Base-by-base conservation (phyloP, 2,329 filamentous ascomycete species). In the Scedosporium minutisporum region DNA sequence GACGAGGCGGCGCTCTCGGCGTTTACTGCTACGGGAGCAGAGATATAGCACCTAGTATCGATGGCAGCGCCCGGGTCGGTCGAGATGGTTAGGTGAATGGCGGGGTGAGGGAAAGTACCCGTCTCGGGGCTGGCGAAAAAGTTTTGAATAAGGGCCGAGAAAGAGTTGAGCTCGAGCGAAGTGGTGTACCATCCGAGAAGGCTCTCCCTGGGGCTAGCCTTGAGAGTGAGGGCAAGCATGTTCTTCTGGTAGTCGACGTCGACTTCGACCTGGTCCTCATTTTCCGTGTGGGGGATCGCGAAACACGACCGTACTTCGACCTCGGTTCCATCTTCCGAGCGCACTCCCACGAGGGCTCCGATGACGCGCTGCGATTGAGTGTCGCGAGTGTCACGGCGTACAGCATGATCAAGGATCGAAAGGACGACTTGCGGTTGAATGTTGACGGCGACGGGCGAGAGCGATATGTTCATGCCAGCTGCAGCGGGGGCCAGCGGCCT, bases 201-300 rank as follows among this genome's bases (percentile, higher is more conserved):
- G 62, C 92, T 87, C 78, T 99, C 95, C 77, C 92, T 91, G 60
- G 95, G 95, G 76, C 92, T 90, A 63, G 93, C 93, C 79, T 93
- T 93, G 69, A 97, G 87, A 75, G 96, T 93, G 70, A 99, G 82
- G 64, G 90, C 89, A 64, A 97, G 87, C 95, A 99, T 99, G 77
- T 93, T 93, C 85, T 97, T 97, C 80, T 99, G 95, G 79, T 97
- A 99, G 78, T 99, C 95, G 84, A 99, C 96, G 75, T 99, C 95
- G 67, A 99, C 95, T 78, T 99, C 95, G 71, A 99, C 95, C 78
- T 99, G 95, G 78, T 99, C 95, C 75, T 93, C 90, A 69, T 93
- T 96, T 80, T 99, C 95, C 69, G 93, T 97, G 81, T 99, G 95
- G 68, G 93, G 93, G 72, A 99, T 96, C 69, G 95, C 95, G 76